Conservation (phyloP, 805 yeast genomes). For the Kluyveromyces nonfermentans region DNA sequence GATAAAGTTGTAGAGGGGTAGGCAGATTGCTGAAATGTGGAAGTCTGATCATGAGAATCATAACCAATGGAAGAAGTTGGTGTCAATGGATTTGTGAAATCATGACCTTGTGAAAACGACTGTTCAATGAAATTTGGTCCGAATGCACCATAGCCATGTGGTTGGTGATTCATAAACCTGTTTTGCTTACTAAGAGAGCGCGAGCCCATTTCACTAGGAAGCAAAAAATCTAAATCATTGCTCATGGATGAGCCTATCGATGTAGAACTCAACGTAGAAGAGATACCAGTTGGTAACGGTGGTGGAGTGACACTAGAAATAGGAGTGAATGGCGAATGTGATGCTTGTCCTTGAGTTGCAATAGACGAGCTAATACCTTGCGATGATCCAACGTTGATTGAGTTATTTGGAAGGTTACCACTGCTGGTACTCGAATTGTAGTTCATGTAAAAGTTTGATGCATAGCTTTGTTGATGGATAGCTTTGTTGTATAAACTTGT, state of each 20-base stretch:
- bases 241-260: conserved; percentile 12
- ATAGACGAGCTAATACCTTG: neutral
- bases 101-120: conserved; percentile 1
- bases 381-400: neutral
- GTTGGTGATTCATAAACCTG: conserved; percentile 1
- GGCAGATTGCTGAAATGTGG: neutral
- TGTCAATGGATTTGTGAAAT: neutral
- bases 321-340: conserved; percentile 1
- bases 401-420: conserved; percentile 4
- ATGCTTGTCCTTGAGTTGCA: neutral
- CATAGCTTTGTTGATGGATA: conserved; percentile 5
- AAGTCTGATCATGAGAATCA: neutral
- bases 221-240: conserved; percentile 10
- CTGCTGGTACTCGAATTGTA: conserved; percentile 7
- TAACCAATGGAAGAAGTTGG: neutral
- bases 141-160: neutral
- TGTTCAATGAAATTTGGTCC: neutral
- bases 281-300: conserved; percentile 10
- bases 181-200: neutral
- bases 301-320: conserved; percentile 13
- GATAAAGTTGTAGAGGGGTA: neutral
- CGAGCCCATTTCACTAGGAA: conserved; percentile 8
- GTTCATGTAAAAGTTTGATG: conserved; percentile 5
- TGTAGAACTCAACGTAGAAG: conserved; percentile 13
- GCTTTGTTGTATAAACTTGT: conserved; percentile 3